Percentiles rank a stretch among this genome's conserved stretches.
Conservation (phyloP, 805 yeast genomes). For the Lachancea meyersii region DNA sequence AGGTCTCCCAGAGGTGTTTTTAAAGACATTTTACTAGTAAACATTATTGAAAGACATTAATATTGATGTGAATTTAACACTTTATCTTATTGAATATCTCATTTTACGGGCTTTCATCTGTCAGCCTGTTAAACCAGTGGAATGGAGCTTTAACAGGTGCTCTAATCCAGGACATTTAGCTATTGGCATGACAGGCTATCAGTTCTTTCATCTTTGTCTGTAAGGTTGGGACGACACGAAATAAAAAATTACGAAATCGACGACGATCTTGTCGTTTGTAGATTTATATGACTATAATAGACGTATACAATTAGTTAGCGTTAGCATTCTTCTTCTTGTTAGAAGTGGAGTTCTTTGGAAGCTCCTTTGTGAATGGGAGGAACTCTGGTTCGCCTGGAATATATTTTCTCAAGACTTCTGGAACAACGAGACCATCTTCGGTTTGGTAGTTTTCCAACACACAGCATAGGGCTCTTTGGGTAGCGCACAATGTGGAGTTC, state of each 20-base stretch:
- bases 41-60: neutral
- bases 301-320: neutral
- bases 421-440: slow-evolving; percentile 87
- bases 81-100: no score
- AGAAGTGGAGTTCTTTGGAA: slow-evolving; percentile 91
- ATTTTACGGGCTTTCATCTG: no score
- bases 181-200: no score
- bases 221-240: no score
- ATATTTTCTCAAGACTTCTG: slow-evolving; percentile 91
- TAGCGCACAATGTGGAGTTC: slow-evolving; percentile 95
- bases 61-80: neutral
- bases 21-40: neutral
- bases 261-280: neutral
- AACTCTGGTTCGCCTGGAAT: slow-evolving; percentile 99
- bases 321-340: slow-evolving; percentile 44
- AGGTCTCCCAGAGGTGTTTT: slow-evolving; percentile 2
- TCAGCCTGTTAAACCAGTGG: no score
- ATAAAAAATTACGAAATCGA: no score
- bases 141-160: no score
- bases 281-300: neutral
- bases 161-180: neutral
- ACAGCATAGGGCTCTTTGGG: slow-evolving; percentile 98
- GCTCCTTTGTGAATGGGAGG: slow-evolving; percentile 80
- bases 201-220: no score
- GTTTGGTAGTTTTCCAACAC: slow-evolving; percentile 96